These are phyloP conservation scores for Tetrahymena elliotti DNA, from an alignment of 73 alveolate genomes.

Conservation along the genomic window DNA sequence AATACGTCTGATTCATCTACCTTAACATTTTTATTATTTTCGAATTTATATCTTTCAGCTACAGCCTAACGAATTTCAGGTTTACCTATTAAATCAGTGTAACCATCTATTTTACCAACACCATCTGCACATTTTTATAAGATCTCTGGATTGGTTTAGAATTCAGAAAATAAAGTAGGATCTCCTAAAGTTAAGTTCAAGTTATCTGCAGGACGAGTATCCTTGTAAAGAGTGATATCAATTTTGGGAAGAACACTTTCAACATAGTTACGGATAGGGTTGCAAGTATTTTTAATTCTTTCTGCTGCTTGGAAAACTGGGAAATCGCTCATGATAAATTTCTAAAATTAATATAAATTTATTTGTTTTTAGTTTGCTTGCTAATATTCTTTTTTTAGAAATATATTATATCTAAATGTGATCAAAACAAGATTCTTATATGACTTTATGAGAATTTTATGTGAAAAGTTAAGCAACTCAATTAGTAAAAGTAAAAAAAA, in stretches of 20 bases:
- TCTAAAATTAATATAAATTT: background rate
- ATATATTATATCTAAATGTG: background rate
- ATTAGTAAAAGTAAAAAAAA: background rate
- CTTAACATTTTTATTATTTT: background rate
- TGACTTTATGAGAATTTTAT: background rate
- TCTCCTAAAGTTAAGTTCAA: constrained; percentile 23
- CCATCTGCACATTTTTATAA: constrained; percentile 3
- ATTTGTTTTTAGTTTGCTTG: background rate
- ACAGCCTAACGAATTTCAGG: background rate
- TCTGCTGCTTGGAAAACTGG: constrained; percentile 5
- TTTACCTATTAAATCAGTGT: constrained; percentile 25
- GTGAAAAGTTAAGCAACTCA: background rate
- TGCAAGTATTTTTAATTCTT: constrained; percentile 27
- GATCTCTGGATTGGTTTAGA: constrained; percentile 20
- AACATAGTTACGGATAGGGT: constrained; percentile 38
- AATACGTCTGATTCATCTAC: constrained; percentile 20
- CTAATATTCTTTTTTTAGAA: background rate
- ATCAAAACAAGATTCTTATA: background rate
- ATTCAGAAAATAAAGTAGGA: constrained; percentile 30
- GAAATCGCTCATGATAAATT: background rate
- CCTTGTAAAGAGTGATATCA: constrained; percentile 1
- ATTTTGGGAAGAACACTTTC: constrained; percentile 25
- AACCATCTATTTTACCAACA: constrained; percentile 43
- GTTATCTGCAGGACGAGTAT: constrained; percentile 27
- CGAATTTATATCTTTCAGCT: background rate